These are phyloP conservation scores for Wolfiporia cocos DNA, from an alignment of 1,284 basidiomycete genomes.

Conservation along the genomic window DNA sequence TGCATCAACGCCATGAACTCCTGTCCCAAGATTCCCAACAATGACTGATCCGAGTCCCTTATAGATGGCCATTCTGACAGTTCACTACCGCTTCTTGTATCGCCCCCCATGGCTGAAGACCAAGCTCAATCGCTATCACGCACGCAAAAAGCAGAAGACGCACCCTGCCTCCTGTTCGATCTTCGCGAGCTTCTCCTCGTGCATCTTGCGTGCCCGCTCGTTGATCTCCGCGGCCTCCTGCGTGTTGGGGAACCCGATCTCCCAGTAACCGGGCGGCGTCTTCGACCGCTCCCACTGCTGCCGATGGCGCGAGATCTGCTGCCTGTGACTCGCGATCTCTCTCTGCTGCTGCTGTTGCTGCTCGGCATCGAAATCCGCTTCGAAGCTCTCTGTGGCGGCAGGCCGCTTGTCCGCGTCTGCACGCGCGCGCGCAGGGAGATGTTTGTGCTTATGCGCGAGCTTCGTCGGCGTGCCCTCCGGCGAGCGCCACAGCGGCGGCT, in stretches of 20 bases:
- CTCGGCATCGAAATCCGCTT: conserved; percentile 1
- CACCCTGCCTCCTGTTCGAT: conserved; percentile 55
- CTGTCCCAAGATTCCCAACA: too few species aligned
- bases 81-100: conserved; percentile 13
- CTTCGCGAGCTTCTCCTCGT: conserved; percentile 50
- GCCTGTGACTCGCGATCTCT: conserved; percentile 52
- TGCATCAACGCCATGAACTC: too few species aligned
- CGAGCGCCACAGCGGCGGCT: conserved; percentile 66
- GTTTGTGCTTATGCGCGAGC: conserved; percentile 13
- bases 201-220: conserved; percentile 61
- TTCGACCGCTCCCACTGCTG: conserved; percentile 61
- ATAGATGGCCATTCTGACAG: background rate
- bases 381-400: background rate
- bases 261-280: conserved; percentile 85
- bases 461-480: conserved; percentile 35
- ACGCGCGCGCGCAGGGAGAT: background rate
- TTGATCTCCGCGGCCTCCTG: conserved; percentile 77
- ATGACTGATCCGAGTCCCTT: too few species aligned
- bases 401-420: background rate
- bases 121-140: background rate
- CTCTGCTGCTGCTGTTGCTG: conserved; percentile 4
- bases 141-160: conserved; percentile 13
- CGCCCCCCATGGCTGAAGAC: conserved; percentile 13
- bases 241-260: conserved; percentile 84
- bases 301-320: conserved; percentile 76